Conservation (phyloP, 768 basidiomycete species). For the Suillus bovinus region DNA sequence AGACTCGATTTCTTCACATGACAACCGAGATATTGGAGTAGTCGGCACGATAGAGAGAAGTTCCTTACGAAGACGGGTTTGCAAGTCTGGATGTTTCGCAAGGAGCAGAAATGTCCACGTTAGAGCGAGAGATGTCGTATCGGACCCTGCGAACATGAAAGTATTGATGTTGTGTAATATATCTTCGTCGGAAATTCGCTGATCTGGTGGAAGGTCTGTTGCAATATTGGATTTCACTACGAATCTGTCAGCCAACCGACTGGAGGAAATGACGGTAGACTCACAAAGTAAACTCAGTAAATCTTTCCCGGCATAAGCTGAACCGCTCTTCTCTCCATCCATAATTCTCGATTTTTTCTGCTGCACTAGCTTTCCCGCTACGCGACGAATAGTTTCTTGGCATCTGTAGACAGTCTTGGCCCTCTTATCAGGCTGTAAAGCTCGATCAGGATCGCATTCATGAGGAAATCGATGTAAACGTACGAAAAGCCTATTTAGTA, state of each 20-base stretch:
- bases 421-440: conserved; percentile 50
- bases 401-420: conserved; percentile 53
- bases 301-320: conserved; percentile 65
- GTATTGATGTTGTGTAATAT: conserved; percentile 86
- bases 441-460: not conserved
- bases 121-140: too few relatives aligned
- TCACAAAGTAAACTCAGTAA: conserved; percentile 76
- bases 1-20: conserved; percentile 65
- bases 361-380: conserved; percentile 74
- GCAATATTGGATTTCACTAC: conserved; percentile 84
- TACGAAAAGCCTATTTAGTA: conserved; percentile 55
- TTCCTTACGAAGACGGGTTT: conserved; percentile 72
- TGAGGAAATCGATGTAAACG: conserved; percentile 25
- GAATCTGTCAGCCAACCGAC: conserved; percentile 13
- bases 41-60: conserved; percentile 48
- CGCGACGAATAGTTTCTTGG: conserved; percentile 60
- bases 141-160: conserved; percentile 58
- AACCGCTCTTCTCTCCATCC: conserved; percentile 56
- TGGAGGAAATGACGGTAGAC: conserved; percentile 30
- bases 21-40: conserved; percentile 44
- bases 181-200: conserved; percentile 84
- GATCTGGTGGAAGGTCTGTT: conserved; percentile 63
- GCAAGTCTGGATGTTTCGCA: conserved; percentile 63
- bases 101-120: conserved; percentile 45
- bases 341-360: conserved; percentile 75